Base-by-base conservation (phyloP, 179 eudicot genomes). In the Nepenthes alata region DNA sequence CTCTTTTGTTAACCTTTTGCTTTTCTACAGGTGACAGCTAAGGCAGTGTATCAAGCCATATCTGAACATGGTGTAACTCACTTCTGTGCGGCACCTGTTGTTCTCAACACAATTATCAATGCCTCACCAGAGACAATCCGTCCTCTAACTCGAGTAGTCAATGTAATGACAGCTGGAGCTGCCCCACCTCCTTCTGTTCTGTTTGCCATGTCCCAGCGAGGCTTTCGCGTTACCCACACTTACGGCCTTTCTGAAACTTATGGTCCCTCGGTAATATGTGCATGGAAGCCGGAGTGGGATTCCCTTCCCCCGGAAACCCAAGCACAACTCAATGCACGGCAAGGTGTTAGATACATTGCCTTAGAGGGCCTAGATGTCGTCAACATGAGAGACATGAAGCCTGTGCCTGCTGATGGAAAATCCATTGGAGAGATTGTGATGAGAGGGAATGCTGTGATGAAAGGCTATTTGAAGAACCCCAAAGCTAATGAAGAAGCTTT, bases 221-320 rank as follows among this genome's bases (percentile, higher is more conserved):
- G 98, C 49, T 91, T 91, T 72, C 88, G 81, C 5, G 95, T 91
- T 7, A 65, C 98, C 48, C 98, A 91, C 81, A 86, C 98, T 4
- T 91, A 91, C 1, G 96, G 98, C 67, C 96, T 91, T 35, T 91
- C 98, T 0, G 96, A 91, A 67, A 91, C 98, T 11, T 91, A 80
- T 6, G 98, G 98, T 2, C 98, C 98, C 47, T 89, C 96, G 35
- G 86, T 89, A 1, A 77, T 91, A 60, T 84, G 91, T 37, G 91
- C 89, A 12, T 88, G 98, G 98, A 91, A 91, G 72, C 95, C 98
- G 0, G 98, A 91, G 70, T 91, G 98, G 98, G 95, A 91, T 70
- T 62, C 77, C 5, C 77, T 81, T 6, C 82, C 89, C 0, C 81
- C 71, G 1, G 82, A 77, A 60, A 68, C 74, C 15, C 91, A 86